Evolutionary conservation across 129 eudicot species (phyloP).

Genomic region (Oenanthe sinensis): DNA sequence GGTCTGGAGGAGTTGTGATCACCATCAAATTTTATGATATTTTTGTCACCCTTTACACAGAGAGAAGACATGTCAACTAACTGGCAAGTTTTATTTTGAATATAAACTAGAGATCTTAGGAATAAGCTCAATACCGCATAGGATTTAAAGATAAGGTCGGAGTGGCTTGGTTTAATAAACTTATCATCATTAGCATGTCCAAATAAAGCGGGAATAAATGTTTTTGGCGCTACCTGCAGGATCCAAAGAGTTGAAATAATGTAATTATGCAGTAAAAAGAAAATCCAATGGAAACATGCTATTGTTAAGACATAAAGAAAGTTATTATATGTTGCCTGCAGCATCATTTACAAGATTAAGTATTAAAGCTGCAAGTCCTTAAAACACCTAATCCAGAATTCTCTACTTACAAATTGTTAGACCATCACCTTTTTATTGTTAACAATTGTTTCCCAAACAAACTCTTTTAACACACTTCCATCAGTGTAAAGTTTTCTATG

Average conservation of each 20-base stretch:
- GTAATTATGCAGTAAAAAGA: neutral
- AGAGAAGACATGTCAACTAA: conserved; percentile 16
- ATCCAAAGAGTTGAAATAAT: conserved; percentile 8
- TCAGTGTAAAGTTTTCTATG: too few species aligned
- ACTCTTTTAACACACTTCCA: neutral
- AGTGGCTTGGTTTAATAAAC: conserved; percentile 80
- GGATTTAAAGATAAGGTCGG: conserved; percentile 61
- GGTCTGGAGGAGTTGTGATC: conserved; percentile 96
- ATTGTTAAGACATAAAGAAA: neutral
- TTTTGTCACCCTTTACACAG: conserved; percentile 76
- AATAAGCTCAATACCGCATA: conserved; percentile 54
- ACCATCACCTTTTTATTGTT: too few species aligned
- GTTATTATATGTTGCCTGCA: neutral
- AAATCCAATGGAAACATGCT: neutral
- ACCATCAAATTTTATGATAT: conserved; percentile 80
- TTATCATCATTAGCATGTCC: conserved; percentile 96
- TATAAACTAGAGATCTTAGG: conserved; percentile 10
- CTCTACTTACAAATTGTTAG: too few species aligned
- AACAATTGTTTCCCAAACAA: neutral
- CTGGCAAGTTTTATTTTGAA: conserved; percentile 11
- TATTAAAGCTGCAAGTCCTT: neutral
- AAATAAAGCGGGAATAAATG: conserved; percentile 89
- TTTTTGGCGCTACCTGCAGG: conserved; percentile 79
- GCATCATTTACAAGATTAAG: neutral
- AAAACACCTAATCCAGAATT: neutral